These are phyloP conservation scores for Aspergillus neotritici DNA, from an alignment of 2,329 filamentous ascomycete genomes.

Conservation along the genomic window DNA sequence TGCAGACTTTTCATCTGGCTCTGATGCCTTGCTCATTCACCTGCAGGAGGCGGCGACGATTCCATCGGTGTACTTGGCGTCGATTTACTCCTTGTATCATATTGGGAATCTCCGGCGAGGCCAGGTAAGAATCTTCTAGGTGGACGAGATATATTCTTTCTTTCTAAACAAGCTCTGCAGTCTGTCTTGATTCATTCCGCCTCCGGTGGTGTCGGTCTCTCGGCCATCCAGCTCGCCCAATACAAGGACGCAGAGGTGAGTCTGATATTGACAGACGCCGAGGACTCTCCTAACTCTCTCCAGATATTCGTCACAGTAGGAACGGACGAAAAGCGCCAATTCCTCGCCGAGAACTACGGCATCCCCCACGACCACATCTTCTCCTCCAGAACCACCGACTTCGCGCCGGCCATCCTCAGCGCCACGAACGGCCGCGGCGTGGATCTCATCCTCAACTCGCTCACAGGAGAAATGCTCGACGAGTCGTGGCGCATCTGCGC, in stretches of 20 bases:
- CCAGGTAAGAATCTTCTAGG: no score
- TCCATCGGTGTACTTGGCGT: conserved; percentile 18
- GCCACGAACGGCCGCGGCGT: conserved; percentile 19
- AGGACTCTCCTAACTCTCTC: no score
- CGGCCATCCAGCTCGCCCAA: conserved; percentile 15
- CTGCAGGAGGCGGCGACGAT: conserved; percentile 26
- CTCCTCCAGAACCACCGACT: conserved; percentile 14
- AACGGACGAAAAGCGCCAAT: conserved; percentile 13
- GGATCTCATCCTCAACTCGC: conserved; percentile 15
- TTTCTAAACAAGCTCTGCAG: no score
- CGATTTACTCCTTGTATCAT: conserved; percentile 19
- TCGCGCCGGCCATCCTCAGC: conserved; percentile 10
- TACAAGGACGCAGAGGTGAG: conserved; percentile 3
- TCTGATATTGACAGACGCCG: no score
- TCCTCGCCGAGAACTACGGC: conserved; percentile 9
- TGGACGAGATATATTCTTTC: no score
- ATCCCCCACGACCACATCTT: conserved; percentile 20
- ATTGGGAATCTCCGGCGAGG: conserved; percentile 13
- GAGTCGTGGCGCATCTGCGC: conserved; percentile 22
- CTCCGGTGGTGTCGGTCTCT: conserved; percentile 15
- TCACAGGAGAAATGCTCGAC: conserved; percentile 6
- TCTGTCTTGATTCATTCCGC: conserved; percentile 20
- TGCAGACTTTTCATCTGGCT: no score
- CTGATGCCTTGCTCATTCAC: no score
- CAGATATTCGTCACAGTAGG: conserved; percentile 19